Percentiles rank a stretch among this genome's conserved stretches.
phyloP scores from a whole-genome alignment of 1,139 yeast genomes.

The Meyerozyma carpophila region DNA sequence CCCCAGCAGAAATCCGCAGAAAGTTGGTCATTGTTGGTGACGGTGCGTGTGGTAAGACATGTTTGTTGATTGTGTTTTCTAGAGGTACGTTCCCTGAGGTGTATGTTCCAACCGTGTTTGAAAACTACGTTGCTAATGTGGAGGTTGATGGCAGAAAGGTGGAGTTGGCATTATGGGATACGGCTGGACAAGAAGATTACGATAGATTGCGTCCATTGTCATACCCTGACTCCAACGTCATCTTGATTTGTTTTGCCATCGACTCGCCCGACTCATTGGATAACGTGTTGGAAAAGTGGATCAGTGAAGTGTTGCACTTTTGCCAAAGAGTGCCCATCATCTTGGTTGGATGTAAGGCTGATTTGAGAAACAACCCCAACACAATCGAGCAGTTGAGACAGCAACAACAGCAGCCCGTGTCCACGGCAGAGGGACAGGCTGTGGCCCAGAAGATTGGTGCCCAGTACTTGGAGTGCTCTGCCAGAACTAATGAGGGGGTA shows the following conservation, averaged over 20 bases:
- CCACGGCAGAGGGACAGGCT: slow-evolving; percentile 73
- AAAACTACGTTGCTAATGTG: slow-evolving; percentile 90
- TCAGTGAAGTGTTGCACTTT: slow-evolving; percentile 87
- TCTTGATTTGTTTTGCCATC: slow-evolving; percentile 85
- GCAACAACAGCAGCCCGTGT: slow-evolving; percentile 71
- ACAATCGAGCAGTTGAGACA: slow-evolving; percentile 73
- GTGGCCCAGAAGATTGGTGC: slow-evolving; percentile 90
- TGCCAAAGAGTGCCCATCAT: slow-evolving; percentile 95
- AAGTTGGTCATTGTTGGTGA: slow-evolving; percentile 83
- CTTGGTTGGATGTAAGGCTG: slow-evolving; percentile 88
- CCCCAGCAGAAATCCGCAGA: slow-evolving; percentile 67
- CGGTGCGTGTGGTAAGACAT: slow-evolving; percentile 85
- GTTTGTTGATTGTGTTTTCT: slow-evolving; percentile 79
- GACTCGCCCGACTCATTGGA: slow-evolving; percentile 91
- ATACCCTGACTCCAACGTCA: slow-evolving; percentile 90
- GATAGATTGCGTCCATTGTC: slow-evolving; percentile 92
- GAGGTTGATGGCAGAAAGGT: slow-evolving; percentile 93
- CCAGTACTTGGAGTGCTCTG: slow-evolving; percentile 88
- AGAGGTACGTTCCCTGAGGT: slow-evolving; percentile 96
- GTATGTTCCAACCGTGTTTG: slow-evolving; percentile 93
- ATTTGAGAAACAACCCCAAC: slow-evolving; percentile 76
- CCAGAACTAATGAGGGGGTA: slow-evolving; percentile 86
- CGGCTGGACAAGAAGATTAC: slow-evolving; percentile 97
- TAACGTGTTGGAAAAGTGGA: slow-evolving; percentile 93
- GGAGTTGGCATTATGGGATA: slow-evolving; percentile 95